These are phyloP conservation scores for Cicer chorassanicum DNA, from an alignment of 306 rosid genomes.

Conservation along the genomic window DNA sequence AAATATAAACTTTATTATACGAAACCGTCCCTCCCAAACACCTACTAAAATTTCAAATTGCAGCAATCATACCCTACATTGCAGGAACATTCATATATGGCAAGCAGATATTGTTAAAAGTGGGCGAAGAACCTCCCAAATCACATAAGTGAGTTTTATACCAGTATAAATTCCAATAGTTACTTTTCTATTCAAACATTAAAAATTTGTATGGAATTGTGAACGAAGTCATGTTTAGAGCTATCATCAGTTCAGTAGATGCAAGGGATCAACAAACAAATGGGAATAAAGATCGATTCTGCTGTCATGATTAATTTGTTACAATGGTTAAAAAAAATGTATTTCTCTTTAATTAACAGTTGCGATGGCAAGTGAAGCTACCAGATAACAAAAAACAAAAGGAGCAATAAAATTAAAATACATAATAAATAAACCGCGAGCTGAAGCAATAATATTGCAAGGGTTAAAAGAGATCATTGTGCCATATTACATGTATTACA, in stretches of 20 bases:
- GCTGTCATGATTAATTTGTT: background rate
- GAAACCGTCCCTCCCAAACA: too few relatives aligned
- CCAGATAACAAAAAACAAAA: background rate
- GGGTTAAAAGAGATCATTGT: constrained; percentile 35
- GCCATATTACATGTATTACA: constrained; percentile 39
- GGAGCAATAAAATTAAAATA: constrained; percentile 10
- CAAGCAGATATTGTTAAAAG: background rate
- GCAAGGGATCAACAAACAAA: background rate
- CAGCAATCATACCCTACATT: background rate
- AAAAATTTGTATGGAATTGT: constrained; percentile 10
- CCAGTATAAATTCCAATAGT: background rate
- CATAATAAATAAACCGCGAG: background rate
- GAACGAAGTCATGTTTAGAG: background rate
- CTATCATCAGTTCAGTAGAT: background rate
- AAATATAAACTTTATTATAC: too few relatives aligned
- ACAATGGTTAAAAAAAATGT: background rate
- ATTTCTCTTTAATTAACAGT: background rate
- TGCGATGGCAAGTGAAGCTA: constrained; percentile 10
- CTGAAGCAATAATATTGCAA: background rate
- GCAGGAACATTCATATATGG: background rate
- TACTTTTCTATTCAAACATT: background rate
- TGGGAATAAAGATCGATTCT: background rate
- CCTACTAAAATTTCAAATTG: background rate
- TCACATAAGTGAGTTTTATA: background rate
- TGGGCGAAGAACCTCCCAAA: background rate